These are phyloP conservation scores for Diaporthe aspalathi DNA, from an alignment of 2,329 filamentous ascomycete genomes.

Conservation along the genomic window DNA sequence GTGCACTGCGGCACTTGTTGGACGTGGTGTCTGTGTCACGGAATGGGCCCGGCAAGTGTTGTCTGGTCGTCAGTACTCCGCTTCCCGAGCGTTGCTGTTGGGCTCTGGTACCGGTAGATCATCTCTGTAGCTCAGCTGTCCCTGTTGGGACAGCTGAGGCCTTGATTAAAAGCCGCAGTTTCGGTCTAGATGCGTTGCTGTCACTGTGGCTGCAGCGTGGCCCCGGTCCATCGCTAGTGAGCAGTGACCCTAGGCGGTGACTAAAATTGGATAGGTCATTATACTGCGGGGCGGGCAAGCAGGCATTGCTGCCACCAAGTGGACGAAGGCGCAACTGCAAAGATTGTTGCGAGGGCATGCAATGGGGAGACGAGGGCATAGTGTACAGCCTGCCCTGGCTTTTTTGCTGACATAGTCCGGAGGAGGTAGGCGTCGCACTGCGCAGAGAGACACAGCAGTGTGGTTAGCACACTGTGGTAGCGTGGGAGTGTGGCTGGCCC, in stretches of 20 bases:
- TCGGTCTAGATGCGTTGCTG: neutral
- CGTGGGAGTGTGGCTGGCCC: slow-evolving; percentile 7
- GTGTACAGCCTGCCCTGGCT: neutral
- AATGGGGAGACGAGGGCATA: neutral
- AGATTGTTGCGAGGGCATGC: neutral
- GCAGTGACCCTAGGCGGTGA: neutral
- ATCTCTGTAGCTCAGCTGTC: slow-evolving; percentile 7
- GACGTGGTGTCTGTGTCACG: slow-evolving; percentile 30
- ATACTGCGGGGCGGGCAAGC: neutral
- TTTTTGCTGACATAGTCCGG: neutral
- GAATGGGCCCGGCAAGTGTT: slow-evolving; percentile 27
- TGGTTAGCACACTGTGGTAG: no score
- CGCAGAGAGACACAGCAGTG: neutral
- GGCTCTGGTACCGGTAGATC: slow-evolving; percentile 27
- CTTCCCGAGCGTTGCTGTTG: slow-evolving; percentile 17
- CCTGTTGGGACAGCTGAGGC: slow-evolving; percentile 4
- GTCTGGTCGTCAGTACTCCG: slow-evolving; percentile 7
- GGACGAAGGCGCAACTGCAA: slow-evolving; percentile 3
- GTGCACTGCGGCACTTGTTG: slow-evolving; percentile 31
- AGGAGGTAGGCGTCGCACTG: slow-evolving; percentile 3
- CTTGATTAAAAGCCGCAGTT: slow-evolving; percentile 8
- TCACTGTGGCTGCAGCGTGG: neutral
- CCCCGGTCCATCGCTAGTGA: slow-evolving; percentile 7
- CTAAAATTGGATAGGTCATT: neutral
- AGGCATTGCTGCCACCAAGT: neutral